Base-by-base conservation (phyloP, 495 filamentous ascomycete species). In the Darksidea phi region DNA sequence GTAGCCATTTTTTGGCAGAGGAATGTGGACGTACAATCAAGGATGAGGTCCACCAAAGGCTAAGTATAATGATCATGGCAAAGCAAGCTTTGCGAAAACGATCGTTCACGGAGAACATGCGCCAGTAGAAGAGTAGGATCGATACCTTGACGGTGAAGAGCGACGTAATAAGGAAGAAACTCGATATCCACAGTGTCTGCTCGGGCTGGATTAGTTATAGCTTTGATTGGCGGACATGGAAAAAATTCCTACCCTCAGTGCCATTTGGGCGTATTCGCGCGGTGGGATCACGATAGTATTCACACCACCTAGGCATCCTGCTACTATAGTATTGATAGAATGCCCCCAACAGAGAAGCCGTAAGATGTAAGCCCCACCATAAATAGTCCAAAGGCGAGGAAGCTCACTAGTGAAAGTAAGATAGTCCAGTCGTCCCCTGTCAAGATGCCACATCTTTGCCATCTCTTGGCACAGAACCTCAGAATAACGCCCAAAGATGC, bases 51-150 rank as follows among this genome's bases (percentile, higher is more conserved):
- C 53, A 64, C 61, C 61, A 64, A 5, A 47, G 13, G 12, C n/a
- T 52, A 3, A 57, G 26, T 7, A 51, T 64, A 15, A 12, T 36
- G 18, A 58, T 25, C 54, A 58, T 57, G 36, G 36, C 34, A 3
- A 25, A 17, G 28, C 42, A 24, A 6, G 57, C 57, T n/a, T 15
- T 23, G n/a, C 51, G 23, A 28, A 65, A 65, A 0, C 15, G 37
- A 2, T 12, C 17, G 13, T 65, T 38, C 41, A 65, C 50, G 2
- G 26, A 43, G 34, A 59, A 60, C 10, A 59, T 24, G 45, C 50
- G 62, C 26, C 58, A 38, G 56, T 65, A 65, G 56, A 65, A 65
- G 7, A 65, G 34, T 12, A 65, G 48, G 38, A 64, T 57, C 4
- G 54, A 58, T 2, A 64, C 18, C 25, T 58, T 57, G 18, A 64